Evolutionary conservation across 2,329 filamentous ascomycete genomes (phyloP), one percentile per base, ranked within the genome.

Genomic region (Ilyonectria sp.): DNA sequence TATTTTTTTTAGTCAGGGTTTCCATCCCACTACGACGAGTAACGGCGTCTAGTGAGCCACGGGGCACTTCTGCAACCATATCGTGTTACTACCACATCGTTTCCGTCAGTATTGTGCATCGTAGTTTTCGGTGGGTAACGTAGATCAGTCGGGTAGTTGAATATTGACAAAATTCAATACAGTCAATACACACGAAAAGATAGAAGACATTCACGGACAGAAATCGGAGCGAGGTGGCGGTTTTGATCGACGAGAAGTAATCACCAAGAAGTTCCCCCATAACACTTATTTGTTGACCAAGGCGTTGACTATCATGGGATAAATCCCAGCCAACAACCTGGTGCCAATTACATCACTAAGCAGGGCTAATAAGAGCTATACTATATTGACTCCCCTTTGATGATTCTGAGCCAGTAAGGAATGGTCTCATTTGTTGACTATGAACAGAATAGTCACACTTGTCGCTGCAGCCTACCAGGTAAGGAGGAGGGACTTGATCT

Each of bases 21-120:
- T 37, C 86, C 85, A 65, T 87, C 86, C 84, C 84, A 87, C 0
- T 85, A 85, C 61, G 83, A 75, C n/a, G 87, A 29, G 86, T 85
- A 6, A 79, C 69, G 23, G 79, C 77, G n/a, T 79, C 70, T 1
- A 85, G 84, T 3, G 80, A 77, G 26, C 71, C 65, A 13, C 65
- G 69, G 13, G 82, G 81, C 57, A 80, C 15, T 19, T 31, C 26
- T 44, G 6, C 31, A 33, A 33, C 11, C 8, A 10, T 33, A 11
- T 11, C 31, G 11, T 33, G 31, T 26, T 26, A 26, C 26, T 5
- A 6, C 69, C 68, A 50, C 69, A 69, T 52, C 73, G 57, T 73
- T 35, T 29, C 67, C 64, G 63, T 74, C 72, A 60, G 75, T 74
- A 53, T 53, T 74, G 47, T 63, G 71, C 73, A 74, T 76, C 60